Base-by-base conservation (phyloP, 305 asterid species). In the Fraxinus baroniana region DNA sequence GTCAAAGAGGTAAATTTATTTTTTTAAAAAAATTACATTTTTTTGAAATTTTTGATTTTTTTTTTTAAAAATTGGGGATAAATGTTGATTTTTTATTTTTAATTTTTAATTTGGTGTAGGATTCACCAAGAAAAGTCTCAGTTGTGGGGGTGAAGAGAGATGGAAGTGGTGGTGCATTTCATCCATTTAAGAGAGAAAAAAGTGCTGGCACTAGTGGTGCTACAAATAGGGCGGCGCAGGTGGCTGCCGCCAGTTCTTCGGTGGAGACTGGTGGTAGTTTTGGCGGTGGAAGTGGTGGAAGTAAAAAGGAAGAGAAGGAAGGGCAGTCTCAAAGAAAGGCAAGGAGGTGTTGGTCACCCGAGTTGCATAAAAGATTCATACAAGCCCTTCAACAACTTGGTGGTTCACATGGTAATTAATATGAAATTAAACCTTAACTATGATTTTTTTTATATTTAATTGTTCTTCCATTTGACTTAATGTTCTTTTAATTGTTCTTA, bases 321-420 rank as follows among this genome's bases (percentile, higher is more conserved):
- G 88, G 90, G 22, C 90, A 87, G 36, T 87, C 87, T 66, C 89
- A 85, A 28, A 91, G 97, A 49, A 94, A 95, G 83, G 70, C 89
- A n/a, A 90, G 99, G 87, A 87, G 99, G 79, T 90, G 97, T 87
- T 95, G 99, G 99, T 92, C 98, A 15, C 94, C 95, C 41, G 99
- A 95, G 82, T 80, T 95, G 20, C 99, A 95, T 41, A 87, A 84
- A 76, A 89, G 94, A 83, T 95, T 95, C 83, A 85, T 94, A 86
- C 89, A 89, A 74, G 94, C 98, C 60, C 92, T 95, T 73, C 95
- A 93, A 85, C 93, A 93, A 78, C 91, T 95, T 28, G 99, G 99
- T 36, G 99, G 98, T 68, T 88, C 98, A 71, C 97, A 94, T 87
- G 98, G 99, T 95, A 88, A 76, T 62, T 39, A 33, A 64, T 41